Percentiles rank a stretch among this genome's conserved stretches.
These are phyloP conservation scores for Phytophthora sp. DNA, from an alignment of 352 stramenopile genomes.

Conservation along the genomic window DNA sequence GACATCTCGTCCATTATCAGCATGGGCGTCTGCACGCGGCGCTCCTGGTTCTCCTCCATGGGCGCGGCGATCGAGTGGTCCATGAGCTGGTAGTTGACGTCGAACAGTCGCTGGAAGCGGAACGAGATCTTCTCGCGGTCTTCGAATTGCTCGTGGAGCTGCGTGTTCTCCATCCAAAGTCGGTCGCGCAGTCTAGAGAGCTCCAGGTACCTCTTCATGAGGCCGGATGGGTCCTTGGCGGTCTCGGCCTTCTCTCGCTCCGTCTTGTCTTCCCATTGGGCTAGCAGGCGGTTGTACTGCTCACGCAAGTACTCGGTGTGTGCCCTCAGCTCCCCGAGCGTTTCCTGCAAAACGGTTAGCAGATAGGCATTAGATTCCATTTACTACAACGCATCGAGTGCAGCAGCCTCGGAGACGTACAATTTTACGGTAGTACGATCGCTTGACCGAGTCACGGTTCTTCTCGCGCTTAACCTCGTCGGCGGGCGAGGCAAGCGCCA, in stretches of 20 bases:
- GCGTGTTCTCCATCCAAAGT: slow-evolving; percentile 60
- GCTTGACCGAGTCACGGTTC: slow-evolving; percentile 62
- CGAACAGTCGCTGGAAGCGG: slow-evolving; percentile 59
- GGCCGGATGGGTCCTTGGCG: slow-evolving; percentile 39
- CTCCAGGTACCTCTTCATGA: slow-evolving; percentile 59
- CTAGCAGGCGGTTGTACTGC: slow-evolving; percentile 53
- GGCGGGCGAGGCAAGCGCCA: slow-evolving; percentile 29
- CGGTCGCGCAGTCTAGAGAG: slow-evolving; percentile 50
- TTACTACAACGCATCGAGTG: background rate
- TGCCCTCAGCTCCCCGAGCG: slow-evolving; percentile 47
- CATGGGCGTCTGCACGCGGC: slow-evolving; percentile 51
- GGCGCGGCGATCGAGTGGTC: slow-evolving; percentile 53
- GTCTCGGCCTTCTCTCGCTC: slow-evolving; percentile 39
- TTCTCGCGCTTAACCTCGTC: slow-evolving; percentile 62
- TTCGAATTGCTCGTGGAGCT: slow-evolving; percentile 59
- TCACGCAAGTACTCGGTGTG: slow-evolving; percentile 54
- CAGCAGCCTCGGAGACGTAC: slow-evolving; percentile 26
- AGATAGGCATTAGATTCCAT: background rate
- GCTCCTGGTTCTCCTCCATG: slow-evolving; percentile 32
- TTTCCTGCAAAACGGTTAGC: slow-evolving; percentile 37
- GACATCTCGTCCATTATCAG: slow-evolving; percentile 72
- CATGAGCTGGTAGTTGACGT: slow-evolving; percentile 69
- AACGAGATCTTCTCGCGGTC: slow-evolving; percentile 62
- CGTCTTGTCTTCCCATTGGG: slow-evolving; percentile 51
- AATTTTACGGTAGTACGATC: slow-evolving; percentile 63